Evolutionary conservation across 2,329 filamentous ascomycete genomes (phyloP).

Genomic region (Talaromyces sp.): DNA sequence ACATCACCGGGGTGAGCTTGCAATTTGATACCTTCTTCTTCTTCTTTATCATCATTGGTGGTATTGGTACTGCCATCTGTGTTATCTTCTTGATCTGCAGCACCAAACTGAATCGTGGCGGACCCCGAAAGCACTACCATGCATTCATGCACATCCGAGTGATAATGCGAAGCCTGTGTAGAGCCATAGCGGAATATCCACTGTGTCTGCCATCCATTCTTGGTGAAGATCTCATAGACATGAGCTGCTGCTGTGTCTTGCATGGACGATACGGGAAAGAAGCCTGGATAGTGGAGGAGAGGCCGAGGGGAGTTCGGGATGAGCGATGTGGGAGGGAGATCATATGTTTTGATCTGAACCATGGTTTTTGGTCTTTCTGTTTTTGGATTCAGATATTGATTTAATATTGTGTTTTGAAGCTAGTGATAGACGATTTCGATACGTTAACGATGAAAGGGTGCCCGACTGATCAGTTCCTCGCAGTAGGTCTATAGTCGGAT

Average conservation of each 20-base stretch:
- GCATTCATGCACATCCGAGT: conserved; percentile 53
- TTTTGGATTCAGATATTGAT: not conserved
- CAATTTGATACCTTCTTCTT: conserved; percentile 25
- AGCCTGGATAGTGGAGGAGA: conserved; percentile 50
- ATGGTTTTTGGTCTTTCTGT: not conserved
- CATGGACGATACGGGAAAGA: conserved; percentile 28
- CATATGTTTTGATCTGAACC: conserved; percentile 19
- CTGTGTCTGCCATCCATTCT: conserved; percentile 50
- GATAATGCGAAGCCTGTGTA: conserved; percentile 55
- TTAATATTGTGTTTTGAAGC: not conserved
- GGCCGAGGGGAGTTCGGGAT: conserved; percentile 52
- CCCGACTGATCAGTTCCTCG: not conserved
- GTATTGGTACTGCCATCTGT: conserved; percentile 32
- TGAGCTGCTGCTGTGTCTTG: conserved; percentile 19
- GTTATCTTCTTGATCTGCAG: conserved; percentile 49
- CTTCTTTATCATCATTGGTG: not conserved
- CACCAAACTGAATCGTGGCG: conserved; percentile 53
- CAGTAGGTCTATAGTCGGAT: not conserved
- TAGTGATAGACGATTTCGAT: not conserved
- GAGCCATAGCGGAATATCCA: conserved; percentile 57
- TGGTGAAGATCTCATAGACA: conserved; percentile 43
- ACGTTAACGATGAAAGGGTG: not conserved
- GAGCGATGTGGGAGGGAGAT: conserved; percentile 40
- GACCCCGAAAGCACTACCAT: conserved; percentile 54
- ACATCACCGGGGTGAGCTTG: conserved; percentile 51